These are phyloP conservation scores for Neurospora sp. DNA, from an alignment of 495 filamentous ascomycete genomes.

Conservation along the genomic window DNA sequence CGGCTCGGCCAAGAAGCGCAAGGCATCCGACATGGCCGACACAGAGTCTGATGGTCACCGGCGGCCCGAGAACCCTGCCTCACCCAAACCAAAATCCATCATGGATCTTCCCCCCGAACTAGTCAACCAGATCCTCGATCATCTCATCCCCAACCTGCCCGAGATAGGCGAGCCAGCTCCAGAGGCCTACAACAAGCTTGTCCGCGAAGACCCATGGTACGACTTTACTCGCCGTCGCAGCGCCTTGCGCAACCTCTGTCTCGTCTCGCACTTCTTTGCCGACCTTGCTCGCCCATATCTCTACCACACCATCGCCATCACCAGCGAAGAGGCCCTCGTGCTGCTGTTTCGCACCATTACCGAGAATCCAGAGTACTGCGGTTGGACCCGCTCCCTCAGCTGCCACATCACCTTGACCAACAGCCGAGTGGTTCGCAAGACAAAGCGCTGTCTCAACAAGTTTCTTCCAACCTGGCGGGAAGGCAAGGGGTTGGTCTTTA, in stretches of 20 bases:
- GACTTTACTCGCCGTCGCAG: conserved; percentile 21
- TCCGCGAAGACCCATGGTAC: conserved; percentile 22
- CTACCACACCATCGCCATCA: conserved; percentile 17
- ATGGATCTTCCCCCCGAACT: conserved; percentile 17
- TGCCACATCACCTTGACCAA: conserved; percentile 22
- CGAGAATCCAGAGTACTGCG: conserved; percentile 10
- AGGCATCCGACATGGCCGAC: background rate
- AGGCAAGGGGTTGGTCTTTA: background rate
- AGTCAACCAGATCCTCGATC: conserved; percentile 14
- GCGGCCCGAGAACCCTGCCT: background rate
- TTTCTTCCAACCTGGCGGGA: conserved; percentile 4
- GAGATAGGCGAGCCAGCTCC: conserved; percentile 24
- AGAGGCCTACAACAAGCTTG: conserved; percentile 19
- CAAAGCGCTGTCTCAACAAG: conserved; percentile 8
- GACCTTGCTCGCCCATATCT: conserved; percentile 18
- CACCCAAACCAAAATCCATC: background rate
- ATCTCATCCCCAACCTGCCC: conserved; percentile 13
- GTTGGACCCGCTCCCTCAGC: conserved; percentile 18
- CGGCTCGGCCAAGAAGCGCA: background rate
- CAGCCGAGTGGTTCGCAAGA: conserved; percentile 13
- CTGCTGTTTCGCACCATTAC: conserved; percentile 22
- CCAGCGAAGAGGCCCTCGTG: conserved; percentile 12
- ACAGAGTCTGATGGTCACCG: background rate
- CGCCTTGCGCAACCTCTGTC: conserved; percentile 18
- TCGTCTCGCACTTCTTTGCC: conserved; percentile 9